Percentiles rank a stretch among this genome's conserved stretches.
Conservation (phyloP, 495 filamentous ascomycete species). For the Niebla homalea region DNA sequence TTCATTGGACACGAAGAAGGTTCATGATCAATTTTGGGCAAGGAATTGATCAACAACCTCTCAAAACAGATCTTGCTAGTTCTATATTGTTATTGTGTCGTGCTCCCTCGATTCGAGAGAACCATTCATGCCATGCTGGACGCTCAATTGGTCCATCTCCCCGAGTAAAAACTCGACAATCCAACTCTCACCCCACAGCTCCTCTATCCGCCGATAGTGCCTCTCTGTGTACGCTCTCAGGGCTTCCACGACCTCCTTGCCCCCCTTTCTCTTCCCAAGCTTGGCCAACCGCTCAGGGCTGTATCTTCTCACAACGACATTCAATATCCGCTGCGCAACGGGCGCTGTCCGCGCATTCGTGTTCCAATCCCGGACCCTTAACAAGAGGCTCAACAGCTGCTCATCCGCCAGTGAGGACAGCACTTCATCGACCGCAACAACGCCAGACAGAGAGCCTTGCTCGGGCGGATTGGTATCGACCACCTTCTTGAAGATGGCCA, state of each 20-base stretch:
- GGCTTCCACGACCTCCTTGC: constrained; percentile 73
- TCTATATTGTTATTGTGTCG: background rate
- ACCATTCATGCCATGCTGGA: constrained; percentile 21
- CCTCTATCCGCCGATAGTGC: constrained; percentile 77
- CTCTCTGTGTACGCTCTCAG: constrained; percentile 79
- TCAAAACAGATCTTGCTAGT: background rate
- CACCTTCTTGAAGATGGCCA: constrained; percentile 69
- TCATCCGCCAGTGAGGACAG: constrained; percentile 64
- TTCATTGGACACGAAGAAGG: no score
- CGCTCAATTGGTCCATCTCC: constrained; percentile 73
- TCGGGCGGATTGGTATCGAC: constrained; percentile 51
- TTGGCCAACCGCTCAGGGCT: constrained; percentile 51
- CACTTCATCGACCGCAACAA: constrained; percentile 72
- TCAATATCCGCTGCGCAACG: constrained; percentile 77
- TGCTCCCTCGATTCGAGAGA: background rate
- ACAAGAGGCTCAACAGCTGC: constrained; percentile 67
- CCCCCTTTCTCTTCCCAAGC: constrained; percentile 40
- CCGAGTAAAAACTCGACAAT: constrained; percentile 81
- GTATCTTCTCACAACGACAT: constrained; percentile 63
- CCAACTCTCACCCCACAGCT: constrained; percentile 86
- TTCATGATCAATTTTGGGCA: no score
- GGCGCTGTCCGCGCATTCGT: constrained; percentile 79
- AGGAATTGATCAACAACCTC: no score
- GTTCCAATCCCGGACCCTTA: constrained; percentile 86
- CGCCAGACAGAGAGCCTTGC: constrained; percentile 50